Base-by-base conservation (phyloP, 2,329 filamentous ascomycete genomes). In the Cordyceps militaris region DNA sequence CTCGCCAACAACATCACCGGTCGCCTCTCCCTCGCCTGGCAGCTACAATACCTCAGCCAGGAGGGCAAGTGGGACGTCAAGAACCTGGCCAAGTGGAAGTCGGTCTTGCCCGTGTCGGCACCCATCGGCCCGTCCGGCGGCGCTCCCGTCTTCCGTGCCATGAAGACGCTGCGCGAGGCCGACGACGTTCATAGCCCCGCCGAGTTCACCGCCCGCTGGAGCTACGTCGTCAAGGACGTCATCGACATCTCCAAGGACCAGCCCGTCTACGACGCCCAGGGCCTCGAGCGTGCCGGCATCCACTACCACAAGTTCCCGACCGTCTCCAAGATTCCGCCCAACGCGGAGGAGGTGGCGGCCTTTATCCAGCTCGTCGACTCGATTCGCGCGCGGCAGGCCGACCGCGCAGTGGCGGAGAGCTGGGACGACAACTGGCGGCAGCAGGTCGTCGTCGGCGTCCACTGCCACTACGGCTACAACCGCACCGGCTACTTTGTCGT, bases 1-100 rank as follows among this genome's bases (percentile, higher is more conserved):
- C 79, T 97, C 28, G 79, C 84, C 19, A 78, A 80, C 3, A 81
- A 91, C 65, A 79, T 97, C 56, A 92, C 92, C 10, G 80, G 84
- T 10, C 85, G 91, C 9, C 80, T 97, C 14, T 89, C 85, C 1
- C 82, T 93, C 28, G 89, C 87, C 44, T 97, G 93, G 92, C 93
- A 97, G 71, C 78, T 97, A 16, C 88, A 93, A 65, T 87, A 94
- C 66, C 83, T 97, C 24, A 90, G 88, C 2, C 90, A 88, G 1
- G 89, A 91, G 63, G 92, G 92, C 3, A 97, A 97, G 74, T 97
- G 93, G 93, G 93, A 97, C 67, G 91, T 97, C 63, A 97, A 97
- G 74, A 97, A 97, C 66, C 79, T 97, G 11, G 85, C 82, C 59
- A 97, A 97, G 69, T 97, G 93, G 93, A 82, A 89, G 70, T 84